A percentile compares a stretch with the other conserved stretches of the same genome.
Evolutionary conservation across 495 filamentous ascomycete species (phyloP).

Genomic region (Aspergillus nanangensis): DNA sequence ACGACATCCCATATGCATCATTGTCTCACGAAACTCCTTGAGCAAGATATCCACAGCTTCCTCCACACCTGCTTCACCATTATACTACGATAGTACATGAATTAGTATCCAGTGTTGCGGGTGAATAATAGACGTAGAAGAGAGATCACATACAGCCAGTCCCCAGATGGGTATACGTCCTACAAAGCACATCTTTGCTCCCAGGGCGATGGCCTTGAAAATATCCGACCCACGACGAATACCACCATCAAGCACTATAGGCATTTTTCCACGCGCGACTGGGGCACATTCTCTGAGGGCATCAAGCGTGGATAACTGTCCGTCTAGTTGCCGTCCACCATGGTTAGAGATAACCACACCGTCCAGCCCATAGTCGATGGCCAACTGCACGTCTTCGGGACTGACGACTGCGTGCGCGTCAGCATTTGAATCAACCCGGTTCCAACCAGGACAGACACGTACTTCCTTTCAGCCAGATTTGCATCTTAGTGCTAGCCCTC

Average conservation of each 20-base stretch:
- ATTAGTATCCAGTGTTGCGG: too few species aligned
- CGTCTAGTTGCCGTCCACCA: conserved; percentile 88
- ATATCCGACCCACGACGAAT: conserved; percentile 81
- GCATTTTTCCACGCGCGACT: conserved; percentile 69
- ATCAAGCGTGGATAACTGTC: conserved; percentile 74
- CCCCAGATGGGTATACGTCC: conserved; percentile 76
- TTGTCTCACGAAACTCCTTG: not conserved
- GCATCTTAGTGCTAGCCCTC: conserved; percentile 76
- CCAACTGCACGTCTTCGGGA: conserved; percentile 68
- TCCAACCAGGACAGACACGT: too few species aligned
- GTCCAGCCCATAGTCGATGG: conserved; percentile 68
- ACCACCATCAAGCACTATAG: conserved; percentile 81
- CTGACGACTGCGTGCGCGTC: conserved; percentile 51
- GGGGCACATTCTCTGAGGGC: conserved; percentile 85
- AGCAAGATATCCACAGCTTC: not conserved
- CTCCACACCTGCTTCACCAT: conserved; percentile 3
- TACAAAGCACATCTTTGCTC: conserved; percentile 75
- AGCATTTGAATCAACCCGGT: too few species aligned
- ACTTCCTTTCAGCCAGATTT: conserved; percentile 82
- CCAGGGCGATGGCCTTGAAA: conserved; percentile 82
- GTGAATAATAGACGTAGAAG: conserved; percentile 9
- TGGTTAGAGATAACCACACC: conserved; percentile 89
- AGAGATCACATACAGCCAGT: conserved; percentile 27
- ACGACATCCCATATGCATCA: conserved; percentile 2
- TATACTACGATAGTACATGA: not conserved